Conservation (phyloP, 1,139 yeast genomes). For the Arxiozyma bovina region DNA sequence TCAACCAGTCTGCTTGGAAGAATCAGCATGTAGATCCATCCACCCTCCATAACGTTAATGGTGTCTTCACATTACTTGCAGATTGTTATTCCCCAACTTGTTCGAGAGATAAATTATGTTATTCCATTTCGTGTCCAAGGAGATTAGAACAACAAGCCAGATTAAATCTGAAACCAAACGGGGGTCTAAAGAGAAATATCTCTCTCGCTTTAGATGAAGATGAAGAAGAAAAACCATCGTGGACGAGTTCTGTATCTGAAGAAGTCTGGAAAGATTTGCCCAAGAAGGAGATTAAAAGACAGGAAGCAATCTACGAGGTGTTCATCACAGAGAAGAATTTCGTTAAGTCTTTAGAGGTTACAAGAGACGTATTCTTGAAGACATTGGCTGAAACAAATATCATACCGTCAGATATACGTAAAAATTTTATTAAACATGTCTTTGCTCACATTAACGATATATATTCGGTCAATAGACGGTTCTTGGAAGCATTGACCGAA, state of each 20-base stretch:
- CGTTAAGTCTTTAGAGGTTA: slow-evolving; percentile 86
- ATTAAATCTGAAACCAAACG: slow-evolving; percentile 77
- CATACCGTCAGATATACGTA: slow-evolving; percentile 82
- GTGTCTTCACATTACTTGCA: slow-evolving; percentile 84
- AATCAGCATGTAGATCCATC: slow-evolving; percentile 14
- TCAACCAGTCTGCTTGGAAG: neutral
- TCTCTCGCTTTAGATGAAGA: slow-evolving; percentile 66
- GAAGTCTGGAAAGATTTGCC: slow-evolving; percentile 70
- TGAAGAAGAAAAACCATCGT: slow-evolving; percentile 77
- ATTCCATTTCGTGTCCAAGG: slow-evolving; percentile 95
- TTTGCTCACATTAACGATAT: slow-evolving; percentile 87
- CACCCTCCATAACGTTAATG: slow-evolving; percentile 47
- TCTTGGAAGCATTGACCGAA: slow-evolving; percentile 82
- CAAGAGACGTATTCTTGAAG: slow-evolving; percentile 89
- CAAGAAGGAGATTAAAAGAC: slow-evolving; percentile 83
- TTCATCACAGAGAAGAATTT: slow-evolving; percentile 91
- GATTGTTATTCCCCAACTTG: slow-evolving; percentile 97
- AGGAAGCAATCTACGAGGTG: slow-evolving; percentile 89
- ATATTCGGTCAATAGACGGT: slow-evolving; percentile 68
- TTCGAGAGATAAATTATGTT: slow-evolving; percentile 77
- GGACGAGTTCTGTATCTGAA: slow-evolving; percentile 90
- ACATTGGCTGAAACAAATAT: slow-evolving; percentile 80
- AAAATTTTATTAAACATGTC: slow-evolving; percentile 82
- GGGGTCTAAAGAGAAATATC: slow-evolving; percentile 78
- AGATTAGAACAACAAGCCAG: slow-evolving; percentile 94